These are phyloP conservation scores for Austroboletus festivus DNA, from an alignment of 768 basidiomycete species.

Conservation along the genomic window DNA sequence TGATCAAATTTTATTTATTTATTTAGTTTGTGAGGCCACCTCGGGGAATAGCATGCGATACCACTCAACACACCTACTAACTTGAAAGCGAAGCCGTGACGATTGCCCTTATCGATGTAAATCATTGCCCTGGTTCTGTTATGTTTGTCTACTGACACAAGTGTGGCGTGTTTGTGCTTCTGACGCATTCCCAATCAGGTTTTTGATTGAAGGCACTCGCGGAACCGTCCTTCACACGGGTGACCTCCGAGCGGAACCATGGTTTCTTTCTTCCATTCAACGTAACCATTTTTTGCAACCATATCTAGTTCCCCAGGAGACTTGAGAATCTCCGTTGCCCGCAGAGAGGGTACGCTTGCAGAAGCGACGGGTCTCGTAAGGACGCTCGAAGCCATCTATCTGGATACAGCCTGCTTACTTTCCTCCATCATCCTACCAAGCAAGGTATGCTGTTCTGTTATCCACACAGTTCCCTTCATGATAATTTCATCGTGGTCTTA, in stretches of 20 bases:
- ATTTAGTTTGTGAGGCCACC: not conserved
- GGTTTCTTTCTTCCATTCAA: slow-evolving; percentile 64
- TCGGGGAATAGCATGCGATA: slow-evolving; percentile 45
- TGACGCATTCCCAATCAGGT: slow-evolving; percentile 50
- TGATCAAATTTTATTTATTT: not conserved
- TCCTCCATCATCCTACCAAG: slow-evolving; percentile 49
- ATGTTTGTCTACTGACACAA: slow-evolving; percentile 53
- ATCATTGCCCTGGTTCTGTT: slow-evolving; percentile 92
- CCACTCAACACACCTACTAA: slow-evolving; percentile 62
- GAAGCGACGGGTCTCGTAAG: slow-evolving; percentile 33
- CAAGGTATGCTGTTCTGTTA: slow-evolving; percentile 60
- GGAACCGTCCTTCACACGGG: slow-evolving; percentile 88
- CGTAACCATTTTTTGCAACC: slow-evolving; percentile 71
- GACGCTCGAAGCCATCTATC: slow-evolving; percentile 72
- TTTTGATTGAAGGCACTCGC: slow-evolving; percentile 68
- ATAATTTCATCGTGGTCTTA: no score
- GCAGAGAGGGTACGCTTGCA: slow-evolving; percentile 18
- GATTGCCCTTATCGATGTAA: slow-evolving; percentile 83
- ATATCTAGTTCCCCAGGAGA: slow-evolving; percentile 42
- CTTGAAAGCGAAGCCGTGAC: slow-evolving; percentile 57
- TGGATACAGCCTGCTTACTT: slow-evolving; percentile 76
- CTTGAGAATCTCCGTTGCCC: slow-evolving; percentile 24
- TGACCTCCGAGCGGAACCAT: slow-evolving; percentile 86
- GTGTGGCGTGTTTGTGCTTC: not conserved
- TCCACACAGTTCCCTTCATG: no score